phyloP scores from a whole-genome alignment of 768 basidiomycete species.

The Lepiota brunneoincarnata region DNA sequence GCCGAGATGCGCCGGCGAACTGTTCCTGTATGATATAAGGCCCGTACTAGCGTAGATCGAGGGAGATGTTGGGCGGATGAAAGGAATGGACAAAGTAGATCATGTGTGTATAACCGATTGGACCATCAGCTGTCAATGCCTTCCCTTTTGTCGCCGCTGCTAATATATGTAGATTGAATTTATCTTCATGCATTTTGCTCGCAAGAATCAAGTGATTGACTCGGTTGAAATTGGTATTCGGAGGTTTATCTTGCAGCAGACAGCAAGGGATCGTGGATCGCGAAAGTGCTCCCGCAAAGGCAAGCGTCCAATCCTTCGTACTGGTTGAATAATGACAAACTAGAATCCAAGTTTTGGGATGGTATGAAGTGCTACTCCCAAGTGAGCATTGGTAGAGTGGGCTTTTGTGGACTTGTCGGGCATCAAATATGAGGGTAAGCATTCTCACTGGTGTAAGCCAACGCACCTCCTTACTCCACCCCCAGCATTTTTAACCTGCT shows the following conservation, averaged over 20 bases:
- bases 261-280: no score
- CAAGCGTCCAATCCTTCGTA: no score
- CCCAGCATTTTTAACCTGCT: slow-evolving; percentile 54
- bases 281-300: no score
- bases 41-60: neutral
- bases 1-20: slow-evolving; percentile 15
- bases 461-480: slow-evolving; percentile 23
- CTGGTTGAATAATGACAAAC: no score
- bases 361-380: no score
- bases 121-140: neutral
- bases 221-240: no score
- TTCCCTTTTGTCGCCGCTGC: neutral
- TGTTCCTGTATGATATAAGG: slow-evolving; percentile 5
- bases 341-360: no score
- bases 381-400: no score
- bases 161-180: slow-evolving; percentile 5
- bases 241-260: no score
- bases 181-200: neutral
- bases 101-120: neutral
- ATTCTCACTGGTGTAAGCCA: neutral
- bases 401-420: no score
- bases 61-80: neutral
- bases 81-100: neutral
- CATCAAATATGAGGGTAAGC: neutral
- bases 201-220: no score